These are phyloP conservation scores for Wickerhamiella kurtzmanii DNA, from an alignment of 805 yeast species.

Conservation along the genomic window DNA sequence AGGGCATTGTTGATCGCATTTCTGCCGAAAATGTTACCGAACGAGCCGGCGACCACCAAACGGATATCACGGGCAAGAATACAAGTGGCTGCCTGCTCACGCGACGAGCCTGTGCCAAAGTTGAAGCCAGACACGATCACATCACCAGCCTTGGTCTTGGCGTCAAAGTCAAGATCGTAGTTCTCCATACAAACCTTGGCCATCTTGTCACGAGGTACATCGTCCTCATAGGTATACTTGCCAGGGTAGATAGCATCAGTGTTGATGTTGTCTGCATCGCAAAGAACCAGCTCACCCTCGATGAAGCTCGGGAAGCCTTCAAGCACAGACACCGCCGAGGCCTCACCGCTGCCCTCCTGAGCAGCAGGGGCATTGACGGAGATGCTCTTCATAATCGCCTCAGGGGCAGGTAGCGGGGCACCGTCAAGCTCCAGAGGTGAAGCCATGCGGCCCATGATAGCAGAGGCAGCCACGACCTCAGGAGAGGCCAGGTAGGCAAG, in stretches of 20 bases:
- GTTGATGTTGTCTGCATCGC: conserved; percentile 88
- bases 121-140: conserved; percentile 85
- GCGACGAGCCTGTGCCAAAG: conserved; percentile 95
- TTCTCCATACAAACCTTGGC: conserved; percentile 99
- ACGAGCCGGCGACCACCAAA: conserved; percentile 90
- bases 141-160: conserved; percentile 74
- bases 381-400: conserved; percentile 35
- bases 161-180: conserved; percentile 79
- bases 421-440: conserved; percentile 80
- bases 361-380: conserved; percentile 22
- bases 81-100: conserved; percentile 99
- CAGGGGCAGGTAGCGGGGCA: conserved; percentile 33
- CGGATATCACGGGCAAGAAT: conserved; percentile 86
- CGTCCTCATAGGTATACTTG: conserved; percentile 96
- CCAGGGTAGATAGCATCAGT: conserved; percentile 99
- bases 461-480: conserved; percentile 96
- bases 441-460: conserved; percentile 87
- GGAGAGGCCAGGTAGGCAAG: conserved; percentile 94
- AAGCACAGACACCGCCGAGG: conserved; percentile 42
- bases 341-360: conserved; percentile 24
- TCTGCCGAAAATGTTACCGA: conserved; percentile 91
- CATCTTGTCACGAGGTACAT: conserved; percentile 87
- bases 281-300: conserved; percentile 81
- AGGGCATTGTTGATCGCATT: conserved; percentile 94
- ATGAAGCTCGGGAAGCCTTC: conserved; percentile 85